phyloP scores from a whole-genome alignment of 1,139 yeast genomes.

The Scheffersomyces parashehatae region DNA sequence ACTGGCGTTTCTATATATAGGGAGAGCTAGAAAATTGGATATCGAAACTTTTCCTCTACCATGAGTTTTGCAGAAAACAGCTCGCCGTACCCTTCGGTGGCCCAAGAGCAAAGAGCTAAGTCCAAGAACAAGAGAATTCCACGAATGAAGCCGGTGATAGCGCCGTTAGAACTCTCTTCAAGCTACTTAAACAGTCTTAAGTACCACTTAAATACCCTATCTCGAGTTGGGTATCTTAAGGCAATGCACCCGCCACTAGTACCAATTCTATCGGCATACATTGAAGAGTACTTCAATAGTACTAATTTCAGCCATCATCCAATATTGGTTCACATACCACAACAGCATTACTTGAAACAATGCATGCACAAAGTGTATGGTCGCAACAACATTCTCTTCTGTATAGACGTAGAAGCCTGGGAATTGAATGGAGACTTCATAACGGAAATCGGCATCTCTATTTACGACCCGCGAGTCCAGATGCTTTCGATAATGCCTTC shows the following conservation, averaged over 20 bases:
- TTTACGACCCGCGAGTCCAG: constrained; percentile 61
- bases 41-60: too few species aligned
- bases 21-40: too few species aligned
- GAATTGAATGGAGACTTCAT: constrained; percentile 48
- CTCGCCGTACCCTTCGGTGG: too few species aligned
- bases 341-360: constrained; percentile 17
- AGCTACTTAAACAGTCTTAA: not conserved
- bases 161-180: not conserved
- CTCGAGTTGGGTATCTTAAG: not conserved
- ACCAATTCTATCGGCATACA: not conserved
- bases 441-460: constrained; percentile 70
- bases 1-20: too few species aligned
- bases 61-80: too few species aligned
- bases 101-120: too few species aligned
- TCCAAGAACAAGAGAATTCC: too few species aligned
- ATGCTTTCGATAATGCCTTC: constrained; percentile 39
- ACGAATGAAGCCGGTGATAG: too few species aligned
- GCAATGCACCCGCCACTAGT: not conserved
- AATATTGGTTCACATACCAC: constrained; percentile 1
- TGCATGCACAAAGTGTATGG: constrained; percentile 30
- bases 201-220: not conserved
- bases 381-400: constrained; percentile 42
- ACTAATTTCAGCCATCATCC: not conserved
- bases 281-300: constrained; percentile 1
- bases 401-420: constrained; percentile 69